Base-by-base conservation (phyloP, 139 green algal species). In the Tetradesmus obliquus region DNA sequence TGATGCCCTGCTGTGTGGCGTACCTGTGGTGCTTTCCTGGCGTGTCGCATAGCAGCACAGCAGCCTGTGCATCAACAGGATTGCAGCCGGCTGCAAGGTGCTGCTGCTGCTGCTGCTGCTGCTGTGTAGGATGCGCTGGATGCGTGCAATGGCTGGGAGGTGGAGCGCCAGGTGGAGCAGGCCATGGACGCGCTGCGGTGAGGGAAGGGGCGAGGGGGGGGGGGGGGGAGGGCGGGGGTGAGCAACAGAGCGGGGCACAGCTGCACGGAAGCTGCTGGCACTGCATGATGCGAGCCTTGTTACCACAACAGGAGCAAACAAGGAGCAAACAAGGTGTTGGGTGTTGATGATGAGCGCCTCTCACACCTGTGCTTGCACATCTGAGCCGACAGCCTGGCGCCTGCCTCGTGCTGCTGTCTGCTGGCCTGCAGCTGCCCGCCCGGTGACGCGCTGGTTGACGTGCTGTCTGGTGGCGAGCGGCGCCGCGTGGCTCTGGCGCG, bases 401-500 rank as follows among this genome's bases (percentile, higher is more conserved):
- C 32, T 45, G 32, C 32, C 32, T 45, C 32, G 32, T 72, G 60
- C 60, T 72, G 60, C 60, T 10, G 60, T 71, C 60, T 19, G 60
- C 60, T 72, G 12, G 60, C 10, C 10, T 32, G n/a, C 60, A 88
- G 92, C 24, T 95, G 91, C 79, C 94, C 94, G 1, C 90, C 94
- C 83, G 88, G 89, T 2, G 94, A 97, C 32, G 93, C 94, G 32
- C 79, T 93, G 55, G 95, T 98, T 53, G 91, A 86, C 15, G 88
- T 93, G 1, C 91, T 97, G 79, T 96, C 88, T 60, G 97, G 97
- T 2, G 97, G 97, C 7, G 98, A 98, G 96, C 95, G 97, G 20
- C 95, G 97, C 88, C 95, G 97, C 6, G 96, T 99, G 32, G 97
- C 97, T 0, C 92, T 99, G 10, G 95, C 93, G 15, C 96, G 97